Base-by-base conservation (phyloP, 306 rosid genomes). In the Quercus alba region DNA sequence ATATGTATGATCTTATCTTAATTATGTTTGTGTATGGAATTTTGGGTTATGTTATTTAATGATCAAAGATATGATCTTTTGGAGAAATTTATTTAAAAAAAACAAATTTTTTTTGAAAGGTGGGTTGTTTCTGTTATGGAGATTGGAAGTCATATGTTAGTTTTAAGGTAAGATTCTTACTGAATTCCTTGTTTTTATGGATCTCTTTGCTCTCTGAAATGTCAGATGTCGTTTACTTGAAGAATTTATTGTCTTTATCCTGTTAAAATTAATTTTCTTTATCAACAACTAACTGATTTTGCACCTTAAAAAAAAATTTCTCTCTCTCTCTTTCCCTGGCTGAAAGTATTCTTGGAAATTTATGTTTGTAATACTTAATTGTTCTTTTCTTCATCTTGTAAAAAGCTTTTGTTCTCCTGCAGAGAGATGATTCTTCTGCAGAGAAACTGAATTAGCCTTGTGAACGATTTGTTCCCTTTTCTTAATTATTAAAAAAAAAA, bases 181-280 rank as follows among this genome's bases (percentile, higher is more conserved):
- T 33, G 6, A 33, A 19, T 33, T 33, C 72, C 26, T 67, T 35
- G 72, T 35, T 71, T 83, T 72, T 74, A 30, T 83, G 83, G 84
- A 80, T 79, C 61, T 75, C 71, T 71, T 56, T 38, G 71, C 26
- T 15, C 59, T 63, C 80, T 46, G 19, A 46, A 5, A 46, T 46
- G 77, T 75, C 83, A 70, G 73, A 75, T 79, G 52, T 9, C 70
- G 75, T 75, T 78, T 74, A 1, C 69, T 58, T 52, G 35, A 23
- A 83, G n/a, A 74, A 79, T 70, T 79, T 21, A 12, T 73, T n/a
- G 26, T 74, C n/a, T 56, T 49, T 26, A 38, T 63, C 23, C 25
- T 68, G 44, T 35, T 67, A 26, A 31, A 21, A 38, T 56, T 18
- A 67, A 46, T 33, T 35, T 68, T 18, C 26, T 68, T 33, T 68